These are phyloP conservation scores for Paratinospora sagittata DNA, from an alignment of 164 flowering plant species.

Conservation along the genomic window DNA sequence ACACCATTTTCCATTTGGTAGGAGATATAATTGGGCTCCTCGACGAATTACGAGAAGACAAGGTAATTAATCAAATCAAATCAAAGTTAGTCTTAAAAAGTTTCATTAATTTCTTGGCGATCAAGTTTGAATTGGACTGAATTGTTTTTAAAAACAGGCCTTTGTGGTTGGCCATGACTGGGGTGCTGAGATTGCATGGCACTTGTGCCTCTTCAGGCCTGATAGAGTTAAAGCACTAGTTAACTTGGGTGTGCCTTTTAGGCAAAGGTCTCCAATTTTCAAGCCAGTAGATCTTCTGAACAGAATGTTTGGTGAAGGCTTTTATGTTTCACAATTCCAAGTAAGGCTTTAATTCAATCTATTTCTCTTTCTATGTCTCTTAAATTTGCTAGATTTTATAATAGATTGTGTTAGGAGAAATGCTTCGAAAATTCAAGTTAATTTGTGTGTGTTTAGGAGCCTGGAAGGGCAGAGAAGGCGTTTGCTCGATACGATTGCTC, in stretches of 20 bases:
- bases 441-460: conserved; percentile 22
- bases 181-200: conserved; percentile 48
- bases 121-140: neutral
- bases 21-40: conserved; percentile 16
- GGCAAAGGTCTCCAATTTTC: conserved; percentile 15
- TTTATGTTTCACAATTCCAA: conserved; percentile 41
- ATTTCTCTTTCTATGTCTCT: neutral
- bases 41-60: conserved; percentile 9
- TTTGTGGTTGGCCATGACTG: conserved; percentile 55
- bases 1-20: conserved; percentile 32
- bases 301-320: conserved; percentile 36
- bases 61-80: no score
- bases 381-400: no score
- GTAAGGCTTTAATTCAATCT: conserved; percentile 18
- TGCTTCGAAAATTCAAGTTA: no score
- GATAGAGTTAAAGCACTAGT: conserved; percentile 45
- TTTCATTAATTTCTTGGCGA: no score
- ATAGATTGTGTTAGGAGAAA: no score
- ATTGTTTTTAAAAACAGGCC: no score
- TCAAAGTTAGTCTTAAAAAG: no score
- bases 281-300: conserved; percentile 18
- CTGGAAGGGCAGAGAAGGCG: conserved; percentile 50
- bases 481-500: conserved; percentile 37
- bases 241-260: conserved; percentile 28
- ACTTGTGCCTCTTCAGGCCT: conserved; percentile 42